phyloP scores from a whole-genome alignment of 176 grass and related monocot genomes.

The Melocanna baccifera region DNA sequence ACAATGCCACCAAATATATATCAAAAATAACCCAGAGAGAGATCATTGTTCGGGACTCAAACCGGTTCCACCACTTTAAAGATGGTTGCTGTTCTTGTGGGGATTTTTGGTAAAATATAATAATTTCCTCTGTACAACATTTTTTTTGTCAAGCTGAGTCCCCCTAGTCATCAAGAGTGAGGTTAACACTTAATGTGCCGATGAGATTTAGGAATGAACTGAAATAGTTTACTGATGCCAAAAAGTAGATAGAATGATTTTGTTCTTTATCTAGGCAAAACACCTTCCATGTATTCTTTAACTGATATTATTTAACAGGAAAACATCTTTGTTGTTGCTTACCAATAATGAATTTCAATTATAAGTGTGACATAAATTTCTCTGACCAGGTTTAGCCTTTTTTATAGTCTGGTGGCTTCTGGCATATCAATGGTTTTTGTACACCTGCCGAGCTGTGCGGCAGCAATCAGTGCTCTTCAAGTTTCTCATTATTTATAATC shows the following conservation, averaged over 20 bases:
- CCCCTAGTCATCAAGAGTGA: neutral
- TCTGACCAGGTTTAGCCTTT: too few species aligned
- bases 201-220: slow-evolving; percentile 17
- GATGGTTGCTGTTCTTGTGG: slow-evolving; percentile 70
- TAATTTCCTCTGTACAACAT: neutral
- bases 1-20: slow-evolving; percentile 77
- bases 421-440: too few species aligned
- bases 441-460: too few species aligned
- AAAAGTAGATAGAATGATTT: too few species aligned
- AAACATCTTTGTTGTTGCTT: too few species aligned
- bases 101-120: slow-evolving; percentile 63
- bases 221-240: slow-evolving; percentile 15
- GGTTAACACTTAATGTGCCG: neutral
- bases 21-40: slow-evolving; percentile 65
- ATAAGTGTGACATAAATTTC: too few species aligned
- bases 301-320: too few species aligned
- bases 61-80: slow-evolving; percentile 78
- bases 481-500: neutral
- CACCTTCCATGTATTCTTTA: too few species aligned
- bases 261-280: too few species aligned
- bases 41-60: slow-evolving; percentile 74
- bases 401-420: too few species aligned
- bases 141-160: neutral
- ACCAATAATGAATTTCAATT: too few species aligned
- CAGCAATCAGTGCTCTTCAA: neutral